Conservation (phyloP, 1,139 yeast species). For the Debaryomycetaceae sp. region DNA sequence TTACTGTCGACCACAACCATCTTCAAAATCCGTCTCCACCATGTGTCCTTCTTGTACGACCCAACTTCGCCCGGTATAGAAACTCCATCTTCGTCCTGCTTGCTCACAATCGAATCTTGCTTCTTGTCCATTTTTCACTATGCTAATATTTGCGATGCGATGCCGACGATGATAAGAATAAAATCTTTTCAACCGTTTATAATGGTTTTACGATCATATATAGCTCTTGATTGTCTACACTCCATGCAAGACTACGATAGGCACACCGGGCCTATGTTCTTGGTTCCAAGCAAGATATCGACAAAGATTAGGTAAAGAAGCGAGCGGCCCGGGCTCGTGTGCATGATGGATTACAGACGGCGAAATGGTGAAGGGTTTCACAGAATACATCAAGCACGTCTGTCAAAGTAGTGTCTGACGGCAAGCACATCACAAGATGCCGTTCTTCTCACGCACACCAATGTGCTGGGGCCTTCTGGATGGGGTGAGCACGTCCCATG, state of each 20-base stretch:
- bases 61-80: constrained; percentile 1
- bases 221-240: not conserved
- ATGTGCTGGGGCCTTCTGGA: too few relatives aligned
- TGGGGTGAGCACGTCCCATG: too few relatives aligned
- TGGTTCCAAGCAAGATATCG: not conserved
- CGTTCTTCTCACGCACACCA: too few relatives aligned
- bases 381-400: too few relatives aligned
- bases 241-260: not conserved
- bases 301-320: not conserved
- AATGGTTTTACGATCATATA: too few relatives aligned
- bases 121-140: not conserved
- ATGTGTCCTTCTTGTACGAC: constrained; percentile 7
- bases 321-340: not conserved
- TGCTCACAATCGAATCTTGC: not conserved
- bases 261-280: not conserved
- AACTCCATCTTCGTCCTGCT: not conserved
- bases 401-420: too few relatives aligned
- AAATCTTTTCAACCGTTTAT: too few relatives aligned
- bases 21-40: constrained; percentile 14
- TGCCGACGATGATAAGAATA: too few relatives aligned
- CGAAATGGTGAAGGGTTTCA: not conserved
- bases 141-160: not conserved
- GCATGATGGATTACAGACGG: not conserved
- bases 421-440: too few relatives aligned
- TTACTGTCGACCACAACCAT: constrained; percentile 24